Base-by-base conservation (phyloP, 768 basidiomycete genomes). In the Russula sp. region DNA sequence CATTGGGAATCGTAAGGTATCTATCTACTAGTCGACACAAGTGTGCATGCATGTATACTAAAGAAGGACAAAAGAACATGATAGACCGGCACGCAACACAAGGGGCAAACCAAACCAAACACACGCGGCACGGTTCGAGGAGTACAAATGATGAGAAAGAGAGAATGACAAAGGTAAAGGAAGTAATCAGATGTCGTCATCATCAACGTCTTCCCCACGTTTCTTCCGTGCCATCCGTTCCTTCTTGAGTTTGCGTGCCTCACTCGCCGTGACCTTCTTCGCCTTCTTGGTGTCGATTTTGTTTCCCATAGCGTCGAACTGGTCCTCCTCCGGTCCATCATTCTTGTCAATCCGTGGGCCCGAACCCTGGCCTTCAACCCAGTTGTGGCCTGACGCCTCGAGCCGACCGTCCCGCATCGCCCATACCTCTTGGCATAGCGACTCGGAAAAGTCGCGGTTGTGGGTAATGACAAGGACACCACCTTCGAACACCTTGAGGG, bases 371-470 rank as follows among this genome's bases (percentile, higher is more conserved):
- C 97, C 97, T 78, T 98, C 97, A 72, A 97, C 94, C 96, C 95
- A 97, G 84, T 97, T 96, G 83, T 96, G 94, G 66, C 94, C 95
- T 49, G 95, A 98, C 6, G 96, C 94, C 80, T 95, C 93, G 67
- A 98, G 86, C 70, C 81, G 87, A 71, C 97, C 97, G 74, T 98
- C 93, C 55, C 90, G 87, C 97, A 98, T 99, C 45, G 97, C 96
- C 97, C 97, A 98, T 47, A 98, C 94, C 80, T 98, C 96, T 68
- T 85, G 82, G 85, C 97, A 98, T 66, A 99, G 79, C 40, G 92
- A 94, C 84, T 98, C 97, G 60, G 96, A 98, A 84, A 98, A 99
- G 82, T 98, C 95, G 65, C 91, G 87, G 82, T 95, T 94, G 86
- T 97, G 95, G 58, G 95, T 97, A 72, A 98, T 97, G 74, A 97